These are phyloP conservation scores for Massariosphaeria phaeospora DNA, from an alignment of 495 filamentous ascomycete species.

Conservation along the genomic window DNA sequence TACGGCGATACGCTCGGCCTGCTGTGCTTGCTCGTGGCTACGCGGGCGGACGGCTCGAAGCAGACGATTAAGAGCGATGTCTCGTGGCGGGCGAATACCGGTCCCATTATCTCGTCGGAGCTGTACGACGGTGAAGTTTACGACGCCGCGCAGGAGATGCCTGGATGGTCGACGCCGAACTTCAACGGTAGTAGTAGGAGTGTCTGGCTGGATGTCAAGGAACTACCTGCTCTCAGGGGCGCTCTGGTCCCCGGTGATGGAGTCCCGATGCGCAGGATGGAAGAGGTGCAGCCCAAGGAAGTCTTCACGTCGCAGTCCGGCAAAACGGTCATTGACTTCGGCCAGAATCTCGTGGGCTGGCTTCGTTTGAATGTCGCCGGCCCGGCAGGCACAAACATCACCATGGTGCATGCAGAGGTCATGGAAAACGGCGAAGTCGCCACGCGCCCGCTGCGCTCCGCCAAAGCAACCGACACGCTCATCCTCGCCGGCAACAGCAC, in stretches of 20 bases:
- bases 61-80: conserved; percentile 41
- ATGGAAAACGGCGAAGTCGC: conserved; percentile 50
- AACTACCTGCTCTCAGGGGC: neutral
- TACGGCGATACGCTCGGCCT: conserved; percentile 48
- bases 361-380: conserved; percentile 32
- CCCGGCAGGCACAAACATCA: conserved; percentile 39
- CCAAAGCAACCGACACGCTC: conserved; percentile 45
- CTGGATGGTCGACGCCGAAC: conserved; percentile 31
- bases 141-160: conserved; percentile 38
- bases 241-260: conserved; percentile 34
- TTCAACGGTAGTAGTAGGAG: conserved; percentile 11
- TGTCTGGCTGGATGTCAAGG: conserved; percentile 2
- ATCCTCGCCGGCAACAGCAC: conserved; percentile 36
- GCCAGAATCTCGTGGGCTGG: conserved; percentile 52
- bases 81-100: conserved; percentile 43
- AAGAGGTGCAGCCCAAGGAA: conserved; percentile 39
- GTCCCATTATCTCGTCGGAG: conserved; percentile 46
- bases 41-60: conserved; percentile 30
- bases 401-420: conserved; percentile 50
- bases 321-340: conserved; percentile 51
- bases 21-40: conserved; percentile 46
- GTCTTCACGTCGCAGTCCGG: conserved; percentile 46
- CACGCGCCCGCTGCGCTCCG: conserved; percentile 46
- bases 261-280: conserved; percentile 40
- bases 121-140: conserved; percentile 54